Percentiles rank a stretch among this genome's conserved stretches.
Conservation (phyloP, 2,329 filamentous ascomycete genomes). For the Phaeosphaeriaceae sp. region DNA sequence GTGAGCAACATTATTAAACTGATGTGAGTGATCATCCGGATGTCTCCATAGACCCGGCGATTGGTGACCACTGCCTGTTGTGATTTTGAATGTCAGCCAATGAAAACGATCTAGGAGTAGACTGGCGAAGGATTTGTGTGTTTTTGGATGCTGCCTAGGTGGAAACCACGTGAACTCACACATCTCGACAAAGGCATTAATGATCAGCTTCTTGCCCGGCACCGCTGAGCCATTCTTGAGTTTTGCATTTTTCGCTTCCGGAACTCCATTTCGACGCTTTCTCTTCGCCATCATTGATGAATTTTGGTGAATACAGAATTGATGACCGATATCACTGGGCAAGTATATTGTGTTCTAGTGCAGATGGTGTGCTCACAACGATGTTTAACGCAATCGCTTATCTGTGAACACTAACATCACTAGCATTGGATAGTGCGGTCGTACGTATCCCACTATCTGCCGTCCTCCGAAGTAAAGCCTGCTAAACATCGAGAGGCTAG, state of each 20-base stretch:
- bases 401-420: constrained; percentile 14
- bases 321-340: constrained; percentile 28
- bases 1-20: constrained; percentile 55
- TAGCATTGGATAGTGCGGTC: constrained; percentile 8
- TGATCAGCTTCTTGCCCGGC: constrained; percentile 45
- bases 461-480: constrained; percentile 16
- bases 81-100: not conserved
- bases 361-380: constrained; percentile 36
- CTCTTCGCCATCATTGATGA: constrained; percentile 17
- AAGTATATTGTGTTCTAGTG: constrained; percentile 20
- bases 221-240: constrained; percentile 10
- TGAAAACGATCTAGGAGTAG: not conserved
- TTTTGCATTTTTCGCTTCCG: constrained; percentile 2
- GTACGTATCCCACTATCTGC: not conserved
- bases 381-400: constrained; percentile 37
- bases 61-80: constrained; percentile 34
- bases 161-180: constrained; percentile 39
- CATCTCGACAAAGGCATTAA: constrained; percentile 54
- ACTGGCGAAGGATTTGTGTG: not conserved
- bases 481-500: constrained; percentile 1
- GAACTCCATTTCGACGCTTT: constrained; percentile 7
- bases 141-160: not conserved
- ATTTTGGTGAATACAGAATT: constrained; percentile 7
- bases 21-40: constrained; percentile 66
- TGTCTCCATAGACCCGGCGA: constrained; percentile 68